Evolutionary conservation across 106 monocot genomes (phyloP), one percentile per base, ranked within the genome.

Genomic region (Apostasia shenzhenica): DNA sequence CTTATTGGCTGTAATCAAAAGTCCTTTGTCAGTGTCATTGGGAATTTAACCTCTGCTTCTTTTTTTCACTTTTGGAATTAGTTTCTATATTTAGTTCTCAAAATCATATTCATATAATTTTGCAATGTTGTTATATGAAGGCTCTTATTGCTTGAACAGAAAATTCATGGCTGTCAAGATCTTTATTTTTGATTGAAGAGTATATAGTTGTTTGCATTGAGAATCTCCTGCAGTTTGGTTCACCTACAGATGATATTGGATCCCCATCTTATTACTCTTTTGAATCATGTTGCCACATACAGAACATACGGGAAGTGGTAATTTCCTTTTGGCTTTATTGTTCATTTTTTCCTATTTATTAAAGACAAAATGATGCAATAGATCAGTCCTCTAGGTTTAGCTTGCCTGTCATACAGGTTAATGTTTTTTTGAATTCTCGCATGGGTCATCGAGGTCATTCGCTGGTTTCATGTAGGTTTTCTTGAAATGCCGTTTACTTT

Each of bases 251-350:
- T 72, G 78, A 82, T 73, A 40, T 53, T 53, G 52, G 41, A 61
- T 51, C 8, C 48, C 41, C 57, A 42, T 73, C 88, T 69, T 92
- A 92, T 49, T 92, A 73, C 58, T 73, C 81, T 70, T 69, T 88
- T 59, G 83, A 88, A 59, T 81, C 83, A 51, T 76, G 63, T 50
- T 88, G 78, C 60, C 63, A 69, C 4, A 81, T 92, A 39, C 61
- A 74, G 43, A 65, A 79, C 68, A 85, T 88, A 58, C 14, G 74
- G 40, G 80, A 92, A 85, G 47, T 88, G 83, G 92, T 92, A 85
- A 83, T 41, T 43, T 9, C 37, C 46, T 7, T 45, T 62, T 50
- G 1, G 7, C 12, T 68, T 69, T 49, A 43, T 13, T 48, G 66
- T 68, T 38, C 2, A 26, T 26, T 26, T 26, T 26, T 26, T 26